Evolutionary conservation across 345 rosid genomes (phyloP), one percentile per base, ranked within the genome.

Genomic region (Salix brachista): DNA sequence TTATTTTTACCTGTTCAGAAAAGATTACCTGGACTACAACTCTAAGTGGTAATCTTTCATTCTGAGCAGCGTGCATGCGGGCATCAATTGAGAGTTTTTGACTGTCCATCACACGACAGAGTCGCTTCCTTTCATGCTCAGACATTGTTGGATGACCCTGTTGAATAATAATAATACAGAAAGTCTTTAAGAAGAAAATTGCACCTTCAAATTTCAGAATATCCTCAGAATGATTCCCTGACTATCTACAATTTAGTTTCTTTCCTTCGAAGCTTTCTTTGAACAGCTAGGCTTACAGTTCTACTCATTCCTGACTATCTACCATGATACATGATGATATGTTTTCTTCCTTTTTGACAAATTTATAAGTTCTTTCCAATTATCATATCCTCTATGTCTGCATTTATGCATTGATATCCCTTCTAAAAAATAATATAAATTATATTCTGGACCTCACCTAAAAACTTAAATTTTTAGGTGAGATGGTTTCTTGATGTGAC

Each of bases 21-120:
- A 96, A 96, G 60, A 96, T 94, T 18, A 96, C 98, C 80, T 93
- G 99, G 58, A 96, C 94, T 54, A 96, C 99, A 4, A 96, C 93
- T 71, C 99, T 74, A 2, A 96, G 74, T 1, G 99, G 99, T 9
- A 96, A 92, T 78, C 98, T 71, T 83, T 96, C 99, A 74, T 96
- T 96, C 74, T 93, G 99, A 2, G 99, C 99, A 3, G 96, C 99
- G 23, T 96, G 99, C 96, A 91, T 88, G 75, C 99, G 91, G 1
- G 99, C 99, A 58, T 96, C 99, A 58, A 96, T 89, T 2, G 99
- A 96, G 67, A 96, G 96, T 78, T 96, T 96, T 80, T 93, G 99
- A 83, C 98, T 93, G 82, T 96, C 97, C 98, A 96, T 91, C 26
- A 96, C 92, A 6, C 99, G 87, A 79, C 99, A 96, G 44, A 96